Conservation (phyloP, 1,284 basidiomycete species). For the Papiliotrema flavescens region DNA sequence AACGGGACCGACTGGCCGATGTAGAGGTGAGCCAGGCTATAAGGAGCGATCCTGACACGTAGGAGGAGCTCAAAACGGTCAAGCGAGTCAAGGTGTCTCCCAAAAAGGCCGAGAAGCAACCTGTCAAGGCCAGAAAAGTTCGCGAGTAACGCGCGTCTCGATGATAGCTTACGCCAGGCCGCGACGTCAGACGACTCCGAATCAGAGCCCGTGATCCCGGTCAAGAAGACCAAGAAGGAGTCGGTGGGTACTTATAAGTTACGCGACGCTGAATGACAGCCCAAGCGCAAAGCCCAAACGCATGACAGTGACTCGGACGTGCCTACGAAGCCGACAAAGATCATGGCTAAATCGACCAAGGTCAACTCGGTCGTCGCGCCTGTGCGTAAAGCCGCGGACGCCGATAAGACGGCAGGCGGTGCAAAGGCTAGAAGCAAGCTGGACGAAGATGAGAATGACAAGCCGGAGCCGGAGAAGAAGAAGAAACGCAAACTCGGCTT, state of each 20-base stretch:
- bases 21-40: constrained; percentile 23
- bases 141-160: neutral
- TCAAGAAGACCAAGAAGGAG: constrained; percentile 21
- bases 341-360: neutral
- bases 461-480: constrained; percentile 32
- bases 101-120: constrained; percentile 10
- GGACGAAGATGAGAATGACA: neutral
- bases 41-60: neutral
- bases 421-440: constrained; percentile 5
- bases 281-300: neutral
- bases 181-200: constrained; percentile 23
- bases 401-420: neutral
- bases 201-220: constrained; percentile 15
- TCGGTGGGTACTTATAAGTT: neutral
- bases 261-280: neutral
- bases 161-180: constrained; percentile 9
- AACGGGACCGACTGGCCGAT: constrained; percentile 21
- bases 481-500: constrained; percentile 40
- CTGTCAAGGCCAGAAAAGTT: constrained; percentile 18
- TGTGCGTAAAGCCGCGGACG: neutral
- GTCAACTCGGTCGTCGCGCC: neutral
- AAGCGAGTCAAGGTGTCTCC: constrained; percentile 3
- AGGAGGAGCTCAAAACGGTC: constrained; percentile 27
- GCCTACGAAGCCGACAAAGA: neutral
- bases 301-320: neutral